Evolutionary conservation across 352 stramenopile species (phyloP).

Genomic region (Elongisporangium undulatum): DNA sequence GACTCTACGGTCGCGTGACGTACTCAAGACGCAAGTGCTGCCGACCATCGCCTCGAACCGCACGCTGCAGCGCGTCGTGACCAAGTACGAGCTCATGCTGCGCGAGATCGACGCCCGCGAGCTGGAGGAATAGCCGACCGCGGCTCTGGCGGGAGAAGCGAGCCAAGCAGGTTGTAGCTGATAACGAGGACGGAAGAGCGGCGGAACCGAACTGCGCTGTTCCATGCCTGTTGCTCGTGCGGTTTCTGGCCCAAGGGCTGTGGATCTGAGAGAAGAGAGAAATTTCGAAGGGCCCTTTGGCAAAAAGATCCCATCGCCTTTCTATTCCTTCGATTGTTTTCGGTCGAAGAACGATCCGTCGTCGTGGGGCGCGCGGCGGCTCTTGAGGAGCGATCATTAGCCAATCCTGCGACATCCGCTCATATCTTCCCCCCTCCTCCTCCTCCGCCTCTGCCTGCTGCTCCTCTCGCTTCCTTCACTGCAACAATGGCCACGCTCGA

Average conservation of each 20-base stretch:
- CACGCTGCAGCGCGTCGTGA: slow-evolving; percentile 74
- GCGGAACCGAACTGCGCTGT: background rate
- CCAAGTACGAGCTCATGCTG: slow-evolving; percentile 82
- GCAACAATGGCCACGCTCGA: background rate
- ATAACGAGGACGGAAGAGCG: background rate
- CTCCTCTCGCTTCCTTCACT: background rate
- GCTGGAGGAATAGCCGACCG: slow-evolving; percentile 9
- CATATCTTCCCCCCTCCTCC: background rate
- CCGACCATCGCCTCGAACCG: slow-evolving; percentile 78
- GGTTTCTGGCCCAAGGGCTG: too few relatives aligned
- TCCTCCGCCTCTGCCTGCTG: too few relatives aligned
- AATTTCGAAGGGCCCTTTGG: background rate
- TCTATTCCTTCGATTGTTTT: background rate
- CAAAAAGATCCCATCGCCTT: background rate
- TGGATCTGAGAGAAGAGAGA: background rate
- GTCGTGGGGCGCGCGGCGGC: background rate
- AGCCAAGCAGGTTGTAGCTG: too few relatives aligned
- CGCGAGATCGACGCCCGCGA: slow-evolving; percentile 59
- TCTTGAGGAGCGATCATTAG: background rate
- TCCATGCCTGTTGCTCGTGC: too few relatives aligned
- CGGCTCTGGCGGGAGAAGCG: background rate
- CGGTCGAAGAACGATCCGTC: background rate
- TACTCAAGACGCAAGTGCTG: slow-evolving; percentile 68
- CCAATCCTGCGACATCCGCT: background rate
- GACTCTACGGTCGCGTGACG: slow-evolving; percentile 64